Base-by-base conservation (phyloP, 805 yeast species). In the Saturnispora sanitii region DNA sequence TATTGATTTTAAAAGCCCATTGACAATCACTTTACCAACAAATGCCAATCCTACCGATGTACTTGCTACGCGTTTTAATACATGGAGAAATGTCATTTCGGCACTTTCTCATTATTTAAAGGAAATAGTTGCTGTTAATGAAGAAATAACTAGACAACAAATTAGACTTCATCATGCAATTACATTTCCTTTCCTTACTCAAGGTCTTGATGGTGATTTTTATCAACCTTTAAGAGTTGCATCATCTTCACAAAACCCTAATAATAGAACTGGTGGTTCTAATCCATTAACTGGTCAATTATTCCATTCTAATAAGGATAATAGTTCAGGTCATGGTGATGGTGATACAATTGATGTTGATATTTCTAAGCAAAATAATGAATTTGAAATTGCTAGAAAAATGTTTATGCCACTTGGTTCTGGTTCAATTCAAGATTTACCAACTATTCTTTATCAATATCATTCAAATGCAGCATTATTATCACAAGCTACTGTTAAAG, bases 81-180 rank as follows among this genome's bases (percentile, higher is more conserved):
- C 94, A 2, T 90, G 96, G 96, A 68, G 95, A 44, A 70, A 73
- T 31, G 75, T 88, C 41, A 77, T 87, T 43, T 76, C 78, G 46
- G 80, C 90, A 27, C 62, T 90, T 42, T 70, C 84, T 17, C 74
- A 71, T 35, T 90, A 90, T 55, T 67, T 90, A 47, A 74, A 73
- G 46, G 95, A 87, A 53, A 79, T 77, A 30, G 86, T 85, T 8
- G 72, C 82, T 12, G 88, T 84, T 42, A 92, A 87, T 56, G 96
- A 88, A 58, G 95, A 88, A 55, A 73, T 85, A 15, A 78, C 83
- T 27, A 75, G 95, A 44, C 94, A 85, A 53, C 92, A 85, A 49
- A 62, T 79, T 38, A 66, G 95, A 38, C 68, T 87, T 34, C 83
- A 85, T 45, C 88, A 85, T 56, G 86, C 94, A 8, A 79, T 83